Conservation (phyloP, 495 filamentous ascomycete genomes). For the Astrothelium macrocarpum region DNA sequence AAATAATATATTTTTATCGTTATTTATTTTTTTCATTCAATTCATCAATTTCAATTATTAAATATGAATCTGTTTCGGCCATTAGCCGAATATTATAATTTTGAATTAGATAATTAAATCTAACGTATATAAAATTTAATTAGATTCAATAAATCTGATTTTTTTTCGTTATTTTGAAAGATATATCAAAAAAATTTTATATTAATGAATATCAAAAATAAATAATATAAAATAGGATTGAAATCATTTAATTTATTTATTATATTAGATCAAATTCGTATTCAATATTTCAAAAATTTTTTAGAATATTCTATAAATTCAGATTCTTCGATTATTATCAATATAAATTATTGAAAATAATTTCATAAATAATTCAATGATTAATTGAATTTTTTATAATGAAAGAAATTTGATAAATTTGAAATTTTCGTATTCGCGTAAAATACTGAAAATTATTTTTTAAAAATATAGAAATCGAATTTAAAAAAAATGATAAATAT, state of each 20-base stretch:
- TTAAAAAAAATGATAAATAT: no score
- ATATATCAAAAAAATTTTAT: neutral
- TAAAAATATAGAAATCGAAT: no score
- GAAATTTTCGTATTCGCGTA: no score
- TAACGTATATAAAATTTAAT: neutral
- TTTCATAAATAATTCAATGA: no score
- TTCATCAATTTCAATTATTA: conserved; percentile 18
- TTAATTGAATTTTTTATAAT: no score
- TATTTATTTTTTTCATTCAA: conserved; percentile 16
- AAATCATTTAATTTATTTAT: neutral
- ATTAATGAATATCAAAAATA: neutral
- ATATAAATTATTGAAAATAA: no score
- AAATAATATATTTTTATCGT: conserved; percentile 13
- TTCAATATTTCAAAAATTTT: no score
- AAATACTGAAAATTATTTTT: no score
- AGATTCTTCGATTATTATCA: no score
- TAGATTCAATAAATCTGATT: neutral
- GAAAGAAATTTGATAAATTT: no score
- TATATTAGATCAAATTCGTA: neutral
- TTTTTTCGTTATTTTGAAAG: neutral
- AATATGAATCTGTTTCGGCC: conserved; percentile 17
- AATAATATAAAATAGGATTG: neutral
- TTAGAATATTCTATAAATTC: no score
- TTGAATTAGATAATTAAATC: conserved; percentile 3
- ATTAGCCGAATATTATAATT: conserved; percentile 6